Evolutionary conservation across 352 stramenopile genomes (phyloP), one percentile per base, ranked within the genome.

Genomic region (Globisporangium megalacanthum): DNA sequence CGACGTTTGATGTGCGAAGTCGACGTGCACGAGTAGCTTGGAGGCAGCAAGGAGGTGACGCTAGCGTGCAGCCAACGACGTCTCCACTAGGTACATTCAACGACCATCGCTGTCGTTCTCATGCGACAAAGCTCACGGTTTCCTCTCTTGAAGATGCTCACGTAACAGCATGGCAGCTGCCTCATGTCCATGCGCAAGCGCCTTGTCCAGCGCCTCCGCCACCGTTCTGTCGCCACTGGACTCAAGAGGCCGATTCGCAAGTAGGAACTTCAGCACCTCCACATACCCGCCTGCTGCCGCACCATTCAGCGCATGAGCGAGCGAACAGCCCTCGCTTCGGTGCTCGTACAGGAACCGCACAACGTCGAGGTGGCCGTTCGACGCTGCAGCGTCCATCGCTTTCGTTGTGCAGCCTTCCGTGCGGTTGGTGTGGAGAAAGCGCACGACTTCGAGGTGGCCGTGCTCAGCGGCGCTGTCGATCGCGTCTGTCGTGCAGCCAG

Each of bases 331-430:
- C 29, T 56, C 51, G 13, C 5, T 15, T 31, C 51, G 51, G 22
- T 56, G 20, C 10, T 15, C 35, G 33, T 54, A 33, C 7, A 54
- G 49, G 36, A 54, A 54, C 49, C 17, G 15, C 15, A 56, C 50
- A 6, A 56, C n/a, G 22, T 25, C 36, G 36, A 56, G 35, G 19
- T 49, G 29, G 17, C 25, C 25, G 9, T 31, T 13, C 15, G 37
- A 3, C 7, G 41, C 39, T 9, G 41, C 52, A 4, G 1, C 25
- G 14, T 50, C 37, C 39, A 49, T 50, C 15, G 33, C 33, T 22
- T 6, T 49, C n/a, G 17, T 31, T 13, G 41, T 33, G 19, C 41
- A 51, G 11, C 46, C 46, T 22, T 47, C 35, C 7, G 2, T 33
- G 19, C 50, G 37, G 35, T 44, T 19, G n/a, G 36, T 22, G 29